Percentiles rank a stretch among this genome's conserved stretches.
Conservation (phyloP, 2,329 filamentous ascomycete genomes). For the Fusarium anguioides region DNA sequence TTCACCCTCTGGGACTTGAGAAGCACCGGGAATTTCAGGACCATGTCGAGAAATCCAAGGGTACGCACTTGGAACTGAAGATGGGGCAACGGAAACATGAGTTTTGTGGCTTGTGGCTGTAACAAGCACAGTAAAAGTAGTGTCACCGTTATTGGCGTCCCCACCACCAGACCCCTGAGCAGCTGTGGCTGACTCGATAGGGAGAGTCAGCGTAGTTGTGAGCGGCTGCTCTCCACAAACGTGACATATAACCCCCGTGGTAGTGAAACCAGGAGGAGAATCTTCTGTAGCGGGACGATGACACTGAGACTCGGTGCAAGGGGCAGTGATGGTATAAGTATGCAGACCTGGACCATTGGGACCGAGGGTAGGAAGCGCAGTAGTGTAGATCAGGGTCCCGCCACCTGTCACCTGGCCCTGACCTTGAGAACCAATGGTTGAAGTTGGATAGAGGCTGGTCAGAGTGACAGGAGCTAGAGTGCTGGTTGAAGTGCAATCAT, state of each 20-base stretch:
- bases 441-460: slow-evolving; percentile 12
- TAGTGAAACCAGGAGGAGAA: slow-evolving; percentile 23
- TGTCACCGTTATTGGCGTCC: not conserved
- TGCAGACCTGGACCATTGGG: slow-evolving; percentile 9
- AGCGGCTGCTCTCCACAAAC: slow-evolving; percentile 1
- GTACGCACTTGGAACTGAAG: not conserved
- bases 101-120: not conserved
- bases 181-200: slow-evolving; percentile 15
- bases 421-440: not conserved
- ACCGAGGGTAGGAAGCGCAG: slow-evolving; percentile 12
- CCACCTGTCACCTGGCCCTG: not conserved
- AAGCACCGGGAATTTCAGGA: not conserved
- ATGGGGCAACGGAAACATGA: not conserved
- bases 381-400: slow-evolving; percentile 2
- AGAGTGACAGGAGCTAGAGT: slow-evolving; percentile 6
- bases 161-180: not conserved
- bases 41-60: not conserved
- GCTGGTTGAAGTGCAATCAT: slow-evolving; percentile 19
- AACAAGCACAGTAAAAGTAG: not conserved
- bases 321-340: slow-evolving; percentile 25
- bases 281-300: not conserved
- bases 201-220: slow-evolving; percentile 21
- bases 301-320: slow-evolving; percentile 11
- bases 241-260: slow-evolving; percentile 9
- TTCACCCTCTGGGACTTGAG: not conserved